Evolutionary conservation across 805 yeast species (phyloP), one percentile per base, ranked within the genome.

Genomic region (Teunomyces lycoperdinae): DNA sequence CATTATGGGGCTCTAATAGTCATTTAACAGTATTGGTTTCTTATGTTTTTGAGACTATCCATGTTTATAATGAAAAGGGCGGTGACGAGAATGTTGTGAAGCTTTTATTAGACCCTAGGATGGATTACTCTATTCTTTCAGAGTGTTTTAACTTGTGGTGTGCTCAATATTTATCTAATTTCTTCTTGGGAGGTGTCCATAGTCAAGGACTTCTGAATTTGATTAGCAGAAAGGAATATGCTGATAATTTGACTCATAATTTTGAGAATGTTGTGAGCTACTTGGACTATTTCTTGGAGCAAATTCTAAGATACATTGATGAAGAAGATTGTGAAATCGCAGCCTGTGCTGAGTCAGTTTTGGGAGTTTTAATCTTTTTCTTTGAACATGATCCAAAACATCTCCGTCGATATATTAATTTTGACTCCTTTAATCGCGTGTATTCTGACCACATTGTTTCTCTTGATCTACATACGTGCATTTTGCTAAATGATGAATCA

Each of bases 291-390:
- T 46, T 68, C 0, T 64, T 73, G 45, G 49, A 54, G 2, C 45
- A 53, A 9, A 53, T 78, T 30, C 17, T 63, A 0, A 46, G 53
- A 0, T 47, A 50, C 8, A 46, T 58, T 9, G 50, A 55, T 1
- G 30, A 44, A 1, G 51, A 55, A 0, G 46, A 62, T 31, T n/a
- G 55, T 2, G 54, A 56, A 9, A 62, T 53, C 26, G 49, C 52
- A 4, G 61, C 61, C 4, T 57, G 68, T 44, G 62, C 74, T 38
- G 80, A 78, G 34, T 50, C 71, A 3, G 56, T 74, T 5, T 35
- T 74, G 7, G 80, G 81, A 1, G 70, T 63, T 8, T 56, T 77
- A 13, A 50, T 74, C 1, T 53, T 62, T 48, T 64, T 61, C 27
- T 62, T 57, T 45, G 50, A 55, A n/a, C 40, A 45, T 32, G 56